Percentiles rank a stretch among this genome's conserved stretches.
These are phyloP conservation scores for Malus asiatica DNA, from an alignment of 306 rosid genomes.

Conservation along the genomic window DNA sequence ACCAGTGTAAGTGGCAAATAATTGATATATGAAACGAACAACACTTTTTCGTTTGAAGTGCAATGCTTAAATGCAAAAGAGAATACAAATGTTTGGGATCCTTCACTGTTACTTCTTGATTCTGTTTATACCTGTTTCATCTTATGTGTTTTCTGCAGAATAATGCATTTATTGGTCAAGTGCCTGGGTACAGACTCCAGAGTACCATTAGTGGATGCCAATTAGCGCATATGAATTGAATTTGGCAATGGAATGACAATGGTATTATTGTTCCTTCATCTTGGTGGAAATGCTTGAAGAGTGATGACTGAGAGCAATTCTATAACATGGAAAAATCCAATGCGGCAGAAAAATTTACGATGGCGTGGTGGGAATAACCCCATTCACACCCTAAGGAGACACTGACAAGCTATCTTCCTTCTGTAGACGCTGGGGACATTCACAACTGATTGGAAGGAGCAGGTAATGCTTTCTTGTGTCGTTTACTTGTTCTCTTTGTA, in stretches of 20 bases:
- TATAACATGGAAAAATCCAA: neutral
- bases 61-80: neutral
- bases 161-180: neutral
- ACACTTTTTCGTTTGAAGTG: neutral
- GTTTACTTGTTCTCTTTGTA: neutral
- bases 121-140: neutral
- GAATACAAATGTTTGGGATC: neutral
- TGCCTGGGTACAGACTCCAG: neutral
- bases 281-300: neutral
- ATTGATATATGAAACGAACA: neutral
- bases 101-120: neutral
- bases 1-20: neutral
- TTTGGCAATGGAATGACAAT: neutral
- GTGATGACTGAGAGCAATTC: neutral
- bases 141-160: neutral
- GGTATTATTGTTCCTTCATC: neutral
- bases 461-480: neutral
- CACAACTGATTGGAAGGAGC: neutral
- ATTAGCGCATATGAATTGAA: neutral
- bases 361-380: neutral
- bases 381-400: neutral
- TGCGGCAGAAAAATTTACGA: neutral
- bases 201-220: neutral
- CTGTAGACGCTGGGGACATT: too few species aligned
- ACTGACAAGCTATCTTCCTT: too few species aligned